These are phyloP conservation scores for Candida hungchunana DNA, from an alignment of 805 yeast genomes.

Conservation along the genomic window DNA sequence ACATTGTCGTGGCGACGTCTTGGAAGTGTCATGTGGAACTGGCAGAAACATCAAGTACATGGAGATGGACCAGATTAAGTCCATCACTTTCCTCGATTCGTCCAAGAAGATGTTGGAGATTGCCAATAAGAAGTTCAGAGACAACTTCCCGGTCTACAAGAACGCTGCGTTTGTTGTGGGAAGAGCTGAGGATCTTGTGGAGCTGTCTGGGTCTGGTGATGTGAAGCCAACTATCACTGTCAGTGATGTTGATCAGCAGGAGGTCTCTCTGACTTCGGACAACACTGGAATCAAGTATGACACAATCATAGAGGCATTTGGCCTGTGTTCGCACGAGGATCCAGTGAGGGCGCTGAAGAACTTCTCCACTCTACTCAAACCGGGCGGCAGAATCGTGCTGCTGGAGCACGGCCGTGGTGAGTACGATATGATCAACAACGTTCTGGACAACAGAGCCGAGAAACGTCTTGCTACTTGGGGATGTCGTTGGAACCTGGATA, in stretches of 20 bases:
- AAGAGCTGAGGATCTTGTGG: constrained; percentile 74
- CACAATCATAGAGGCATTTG: constrained; percentile 91
- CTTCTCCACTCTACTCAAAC: constrained; percentile 68
- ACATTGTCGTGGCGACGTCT: constrained; percentile 79
- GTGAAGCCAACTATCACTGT: constrained; percentile 13
- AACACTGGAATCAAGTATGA: constrained; percentile 61
- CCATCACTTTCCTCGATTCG: constrained; percentile 83
- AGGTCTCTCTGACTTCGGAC: constrained; percentile 23
- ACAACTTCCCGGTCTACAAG: constrained; percentile 58
- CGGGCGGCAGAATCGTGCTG: constrained; percentile 84
- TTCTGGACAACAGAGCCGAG: constrained; percentile 78
- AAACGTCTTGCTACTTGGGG: constrained; percentile 90
- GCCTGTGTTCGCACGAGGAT: constrained; percentile 92
- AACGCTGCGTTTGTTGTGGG: constrained; percentile 88
- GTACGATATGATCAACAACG: constrained; percentile 70
- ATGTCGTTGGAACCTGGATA: constrained; percentile 95
- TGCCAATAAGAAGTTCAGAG: constrained; percentile 67
- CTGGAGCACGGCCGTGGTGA: constrained; percentile 92
- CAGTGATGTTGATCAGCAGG: constrained; percentile 24
- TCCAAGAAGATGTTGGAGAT: constrained; percentile 82
- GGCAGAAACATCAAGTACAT: constrained; percentile 86
- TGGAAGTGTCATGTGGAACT: constrained; percentile 95
- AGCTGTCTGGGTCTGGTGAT: constrained; percentile 39
- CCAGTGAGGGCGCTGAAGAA: constrained; percentile 79
- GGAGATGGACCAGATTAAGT: constrained; percentile 52